phyloP scores from a whole-genome alignment of 768 basidiomycete genomes.

The Nidula microcarpa region DNA sequence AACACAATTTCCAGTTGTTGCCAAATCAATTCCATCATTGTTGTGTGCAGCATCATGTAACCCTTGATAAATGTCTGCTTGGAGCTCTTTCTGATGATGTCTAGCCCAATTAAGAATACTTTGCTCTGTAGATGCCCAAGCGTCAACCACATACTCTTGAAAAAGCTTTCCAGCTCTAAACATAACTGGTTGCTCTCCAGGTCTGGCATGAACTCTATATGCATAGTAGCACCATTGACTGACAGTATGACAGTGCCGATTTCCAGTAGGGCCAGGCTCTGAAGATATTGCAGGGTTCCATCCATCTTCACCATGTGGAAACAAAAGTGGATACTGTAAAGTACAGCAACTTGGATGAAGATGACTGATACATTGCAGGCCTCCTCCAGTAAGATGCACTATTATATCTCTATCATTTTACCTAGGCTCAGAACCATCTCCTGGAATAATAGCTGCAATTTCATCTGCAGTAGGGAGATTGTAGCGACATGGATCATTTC shows the following conservation, averaged over 20 bases:
- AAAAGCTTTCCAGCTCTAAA: constrained; percentile 31
- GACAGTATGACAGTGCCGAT: constrained; percentile 4
- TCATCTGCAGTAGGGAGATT: constrained; percentile 35
- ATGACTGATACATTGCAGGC: constrained; percentile 14
- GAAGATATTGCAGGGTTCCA: constrained; percentile 12
- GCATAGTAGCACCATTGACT: constrained; percentile 24
- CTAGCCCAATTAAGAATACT: constrained; percentile 23
- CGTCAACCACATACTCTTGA: constrained; percentile 34
- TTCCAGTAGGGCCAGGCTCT: not conserved
- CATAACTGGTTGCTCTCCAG: constrained; percentile 19
- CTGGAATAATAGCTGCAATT: constrained; percentile 32
- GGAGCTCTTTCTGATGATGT: constrained; percentile 27
- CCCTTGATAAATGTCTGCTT: constrained; percentile 22
- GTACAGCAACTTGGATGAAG: constrained; percentile 15
- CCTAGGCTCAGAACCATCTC: not conserved
- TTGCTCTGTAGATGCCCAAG: constrained; percentile 33
- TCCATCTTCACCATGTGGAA: constrained; percentile 15
- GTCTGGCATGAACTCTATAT: constrained; percentile 23
- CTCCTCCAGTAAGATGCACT: constrained; percentile 6
- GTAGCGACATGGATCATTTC: constrained; percentile 22
- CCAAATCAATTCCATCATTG: constrained; percentile 17
- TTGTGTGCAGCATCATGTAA: constrained; percentile 21
- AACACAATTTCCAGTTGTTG: constrained; percentile 23
- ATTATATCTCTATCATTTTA: constrained; percentile 13
- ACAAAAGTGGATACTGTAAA: constrained; percentile 19